Base-by-base conservation (phyloP, 2,329 filamentous ascomycete species). In the Podosphaera xanthii region DNA sequence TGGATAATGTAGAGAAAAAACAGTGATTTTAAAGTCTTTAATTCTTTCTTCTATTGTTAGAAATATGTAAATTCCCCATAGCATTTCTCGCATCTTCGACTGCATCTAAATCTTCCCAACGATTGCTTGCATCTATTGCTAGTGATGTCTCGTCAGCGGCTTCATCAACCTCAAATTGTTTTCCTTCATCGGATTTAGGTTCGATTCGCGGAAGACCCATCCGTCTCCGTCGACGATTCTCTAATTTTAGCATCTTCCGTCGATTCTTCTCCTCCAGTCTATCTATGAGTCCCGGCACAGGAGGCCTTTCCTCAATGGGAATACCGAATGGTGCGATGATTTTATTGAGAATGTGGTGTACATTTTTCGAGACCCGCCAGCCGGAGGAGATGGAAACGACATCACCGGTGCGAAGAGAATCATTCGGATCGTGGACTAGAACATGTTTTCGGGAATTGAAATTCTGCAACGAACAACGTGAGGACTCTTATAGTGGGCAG, bases 351-450 rank as follows among this genome's bases (percentile, higher is more conserved):
- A 90, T 81, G 66, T 91, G 85, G 34, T 80, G 79, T 65, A 90
- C 87, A 62, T 75, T 73, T 62, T 80, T 80, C 48, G 79, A 81
- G 5, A 78, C 79, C 58, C 80, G 79, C 77, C 77, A 82, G 60
- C 82, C 82, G 4, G 81, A 76, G 6, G 76, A 74, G 65, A 91
- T 86, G 62, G 81, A 77, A 35, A 92, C 80, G 2, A 91, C 79
- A 69, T 92, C 87, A 67, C 87, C 87, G 57, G 78, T 77, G 60
- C 82, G 77, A 44, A 89, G 77, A 34, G 84, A 88, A 64, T 81
- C 79, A 70, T 80, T 80, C 35, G 87, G 87, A 70, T 92, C 87
- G 73, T 88, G 84, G 44, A 90, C 86, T 36, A 91, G 79, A 68
- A 84, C 77, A 64, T 80, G 77, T 63, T 77, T 74, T 31, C 79